These are phyloP conservation scores for Fusarium sp. DNA, from an alignment of 2,329 filamentous ascomycete species.

Conservation along the genomic window DNA sequence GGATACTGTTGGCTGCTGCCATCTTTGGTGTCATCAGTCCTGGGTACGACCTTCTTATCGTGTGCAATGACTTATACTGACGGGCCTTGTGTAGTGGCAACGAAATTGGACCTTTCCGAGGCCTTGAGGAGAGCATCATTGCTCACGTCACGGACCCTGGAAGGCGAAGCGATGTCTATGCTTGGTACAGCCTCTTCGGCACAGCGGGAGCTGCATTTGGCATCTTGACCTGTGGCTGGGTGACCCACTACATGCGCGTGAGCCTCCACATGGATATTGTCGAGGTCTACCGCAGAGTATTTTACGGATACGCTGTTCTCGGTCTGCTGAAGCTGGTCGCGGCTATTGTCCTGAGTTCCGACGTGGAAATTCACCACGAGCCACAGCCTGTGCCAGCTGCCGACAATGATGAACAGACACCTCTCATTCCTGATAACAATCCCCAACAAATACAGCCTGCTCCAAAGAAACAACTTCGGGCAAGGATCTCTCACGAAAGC, in stretches of 20 bases:
- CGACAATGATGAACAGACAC: constrained; percentile 36
- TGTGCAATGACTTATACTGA: background rate
- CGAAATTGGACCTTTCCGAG: constrained; percentile 73
- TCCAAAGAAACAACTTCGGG: constrained; percentile 54
- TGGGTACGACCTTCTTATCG: constrained; percentile 45
- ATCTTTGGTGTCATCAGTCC: constrained; percentile 73
- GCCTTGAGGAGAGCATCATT: constrained; percentile 71
- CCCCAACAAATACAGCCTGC: background rate
- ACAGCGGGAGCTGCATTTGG: constrained; percentile 71
- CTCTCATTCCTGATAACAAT: constrained; percentile 35
- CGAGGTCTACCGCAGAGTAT: constrained; percentile 66
- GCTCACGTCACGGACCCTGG: constrained; percentile 64
- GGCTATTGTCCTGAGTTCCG: constrained; percentile 60
- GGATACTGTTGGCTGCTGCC: constrained; percentile 67
- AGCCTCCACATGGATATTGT: constrained; percentile 57
- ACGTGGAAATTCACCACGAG: constrained; percentile 54
- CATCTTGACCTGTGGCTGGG: constrained; percentile 69
- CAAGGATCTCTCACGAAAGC: constrained; percentile 69
- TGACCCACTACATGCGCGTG: constrained; percentile 62
- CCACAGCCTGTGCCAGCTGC: background rate
- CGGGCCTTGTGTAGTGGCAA: constrained; percentile 60
- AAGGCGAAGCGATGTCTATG: constrained; percentile 67
- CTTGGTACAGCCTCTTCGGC: constrained; percentile 71
- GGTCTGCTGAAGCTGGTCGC: constrained; percentile 69
- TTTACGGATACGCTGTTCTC: constrained; percentile 54